A percentile compares a stretch with the other conserved stretches of the same genome.
These are phyloP conservation scores for Serendipita indica DNA, from an alignment of 768 basidiomycete genomes.

Conservation along the genomic window DNA sequence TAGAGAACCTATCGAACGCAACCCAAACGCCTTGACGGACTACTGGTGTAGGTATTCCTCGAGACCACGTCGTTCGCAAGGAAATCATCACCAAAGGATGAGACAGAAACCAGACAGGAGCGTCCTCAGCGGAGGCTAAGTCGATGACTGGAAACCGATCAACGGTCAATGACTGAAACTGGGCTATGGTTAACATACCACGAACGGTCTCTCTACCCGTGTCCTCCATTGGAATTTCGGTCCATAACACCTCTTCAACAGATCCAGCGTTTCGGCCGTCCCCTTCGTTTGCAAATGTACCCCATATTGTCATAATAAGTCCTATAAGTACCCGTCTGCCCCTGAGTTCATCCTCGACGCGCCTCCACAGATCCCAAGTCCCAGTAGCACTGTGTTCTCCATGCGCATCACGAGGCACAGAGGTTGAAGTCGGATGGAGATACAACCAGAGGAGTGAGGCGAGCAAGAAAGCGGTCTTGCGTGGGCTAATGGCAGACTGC, in stretches of 20 bases:
- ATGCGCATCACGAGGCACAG: background rate
- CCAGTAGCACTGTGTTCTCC: background rate
- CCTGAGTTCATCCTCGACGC: conserved; percentile 2
- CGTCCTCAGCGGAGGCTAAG: background rate
- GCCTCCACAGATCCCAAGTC: conserved; percentile 1
- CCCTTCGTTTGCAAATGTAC: background rate
- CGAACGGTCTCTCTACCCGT: background rate
- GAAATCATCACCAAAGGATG: conserved; percentile 7
- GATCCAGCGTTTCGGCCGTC: background rate
- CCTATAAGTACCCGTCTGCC: background rate
- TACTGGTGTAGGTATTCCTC: background rate
- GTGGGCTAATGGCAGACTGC: background rate
- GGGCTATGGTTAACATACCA: background rate
- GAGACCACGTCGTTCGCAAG: background rate
- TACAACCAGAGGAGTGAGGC: conserved; percentile 2
- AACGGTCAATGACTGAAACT: too few species aligned
- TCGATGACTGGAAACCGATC: background rate
- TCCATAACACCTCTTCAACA: background rate
- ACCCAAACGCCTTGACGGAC: background rate
- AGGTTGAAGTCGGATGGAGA: background rate
- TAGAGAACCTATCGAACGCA: background rate
- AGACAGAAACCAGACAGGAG: conserved; percentile 1
- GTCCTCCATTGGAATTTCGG: background rate
- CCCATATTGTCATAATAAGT: background rate
- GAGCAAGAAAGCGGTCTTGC: background rate